Evolutionary conservation across 164 flowering plant species (phyloP), one percentile per base, ranked within the genome.

Genomic region (Umbilicus rupestris): DNA sequence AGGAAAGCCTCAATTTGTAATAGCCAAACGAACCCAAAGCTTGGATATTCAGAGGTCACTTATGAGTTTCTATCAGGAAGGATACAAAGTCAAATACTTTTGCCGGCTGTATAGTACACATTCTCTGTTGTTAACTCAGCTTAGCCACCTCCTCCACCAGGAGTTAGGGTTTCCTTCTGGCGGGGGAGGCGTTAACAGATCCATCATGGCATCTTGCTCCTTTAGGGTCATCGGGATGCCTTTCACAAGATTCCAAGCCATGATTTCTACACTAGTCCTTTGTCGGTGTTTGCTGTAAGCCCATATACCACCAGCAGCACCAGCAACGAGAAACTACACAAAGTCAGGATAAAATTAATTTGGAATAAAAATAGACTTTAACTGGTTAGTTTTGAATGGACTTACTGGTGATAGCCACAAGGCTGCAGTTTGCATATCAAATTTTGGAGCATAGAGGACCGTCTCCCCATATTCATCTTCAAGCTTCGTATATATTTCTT

Each of bases 401-500:
- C 31, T 9, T 2, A 31, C 7, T 7, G 82, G 97, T 30, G 97
- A 85, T 64, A 94, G 81, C 97, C 99, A 94, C 67, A 94, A 68
- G 20, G 88, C 96, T 28, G 99, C 97, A 58, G 99, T 91, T 75
- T 94, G 99, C 71, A 80, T 10, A 77, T 94, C 98, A 75, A 91
- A 94, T 50, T 76, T 79, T 50, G 99, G 97, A 62, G 87, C 78
- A 75, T 91, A 94, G 28, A 94, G 92, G 14, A 94, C 90, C 0
- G 95, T 89, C 76, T 94, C 98, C n/a, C 98, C 98, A 76, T 63
- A 94, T 62, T 94, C 97, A 7, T 86, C 87, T 79, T 88, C 93
- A 20, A 94, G 96, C 81, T 88, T 94, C 67, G 82, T 83, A 55
- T 35, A 94, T 9, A 94, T 84, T 30, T 94, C 99, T 72, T 91